Conservation (phyloP, 805 yeast species). For the Starmerella riodocensis region DNA sequence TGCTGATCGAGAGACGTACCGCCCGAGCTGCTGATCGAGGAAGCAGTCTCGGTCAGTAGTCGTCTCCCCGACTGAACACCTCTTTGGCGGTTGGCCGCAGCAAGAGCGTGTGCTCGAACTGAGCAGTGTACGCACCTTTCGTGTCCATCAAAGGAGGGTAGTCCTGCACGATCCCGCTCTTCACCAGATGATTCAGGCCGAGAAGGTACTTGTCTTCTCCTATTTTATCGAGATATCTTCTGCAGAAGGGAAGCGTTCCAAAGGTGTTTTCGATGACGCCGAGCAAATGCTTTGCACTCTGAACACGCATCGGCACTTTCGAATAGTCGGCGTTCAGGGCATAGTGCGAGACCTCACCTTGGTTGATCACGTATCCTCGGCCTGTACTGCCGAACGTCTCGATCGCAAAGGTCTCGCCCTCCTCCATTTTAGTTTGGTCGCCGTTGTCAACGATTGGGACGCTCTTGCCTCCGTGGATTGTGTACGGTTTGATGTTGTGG, state of each 20-base stretch:
- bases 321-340: constrained; percentile 45
- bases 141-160: constrained; percentile 85
- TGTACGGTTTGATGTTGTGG: constrained; percentile 73
- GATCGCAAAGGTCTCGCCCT: constrained; percentile 94
- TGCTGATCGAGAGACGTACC: no score
- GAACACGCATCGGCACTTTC: constrained; percentile 40
- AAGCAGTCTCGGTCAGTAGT: constrained; percentile 50
- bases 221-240: constrained; percentile 78
- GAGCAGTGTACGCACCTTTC: constrained; percentile 86
- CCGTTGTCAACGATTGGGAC: constrained; percentile 93
- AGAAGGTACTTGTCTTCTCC: constrained; percentile 86
- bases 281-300: constrained; percentile 57
- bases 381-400: constrained; percentile 98
- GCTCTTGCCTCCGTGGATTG: constrained; percentile 87
- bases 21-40: no score
- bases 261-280: constrained; percentile 63
- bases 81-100: constrained; percentile 87
- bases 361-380: constrained; percentile 68
- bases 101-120: constrained; percentile 85
- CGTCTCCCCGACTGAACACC: constrained; percentile 90
- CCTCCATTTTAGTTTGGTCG: constrained; percentile 96
- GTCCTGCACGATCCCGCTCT: constrained; percentile 77
- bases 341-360: constrained; percentile 93
- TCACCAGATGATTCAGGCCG: constrained; percentile 74
- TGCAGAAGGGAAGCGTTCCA: constrained; percentile 93